Base-by-base conservation (phyloP, 129 eudicot species). In the Kitagawia praeruptora region DNA sequence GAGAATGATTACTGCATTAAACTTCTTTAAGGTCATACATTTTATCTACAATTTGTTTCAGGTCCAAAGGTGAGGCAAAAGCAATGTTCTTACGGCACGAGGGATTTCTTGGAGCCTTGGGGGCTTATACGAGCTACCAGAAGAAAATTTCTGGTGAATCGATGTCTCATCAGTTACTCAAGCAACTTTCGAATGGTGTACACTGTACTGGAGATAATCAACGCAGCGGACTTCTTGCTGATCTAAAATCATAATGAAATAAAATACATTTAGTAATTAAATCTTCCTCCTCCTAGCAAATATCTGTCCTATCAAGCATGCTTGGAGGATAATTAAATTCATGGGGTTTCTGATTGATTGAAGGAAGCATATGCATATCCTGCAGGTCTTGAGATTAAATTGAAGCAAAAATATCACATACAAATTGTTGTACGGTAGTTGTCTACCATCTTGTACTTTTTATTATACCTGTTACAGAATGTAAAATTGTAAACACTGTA, bases 61-160 rank as follows among this genome's bases (percentile, higher is more conserved):
- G 98, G 98, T 94, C 98, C 23, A 87, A 88, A 85, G 98, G 98
- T 0, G 98, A 91, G 76, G 92, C 96, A 31, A 88, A 94, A 82
- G 98, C 98, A 74, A 88, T 94, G 96, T 94, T 91, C 84, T 47
- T 94, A 75, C 85, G 89, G 58, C 98, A 94, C 10, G 98, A 94
- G 78, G 98, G 98, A 28, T 94, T 91, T 80, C 91, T 94, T 3
- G 98, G 98, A 82, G 98, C 97, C 8, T 47, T 94, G 79, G 98
- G 98, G 31, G 93, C 98, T 39, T 92, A 91, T 74, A 84, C 71
- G 88, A 91, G 88, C 81, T 91, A 92, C 74, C 83, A 92, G 77
- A 85, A 81, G 44, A 75, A 83, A 7, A 82, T 71, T n/a, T 81
- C 73, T 72, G 79, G 74, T 47, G 86, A 80, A 25, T 51, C 70